Evolutionary conservation across 495 filamentous ascomycete species (phyloP).

Genomic region (Zalerion maritima): DNA sequence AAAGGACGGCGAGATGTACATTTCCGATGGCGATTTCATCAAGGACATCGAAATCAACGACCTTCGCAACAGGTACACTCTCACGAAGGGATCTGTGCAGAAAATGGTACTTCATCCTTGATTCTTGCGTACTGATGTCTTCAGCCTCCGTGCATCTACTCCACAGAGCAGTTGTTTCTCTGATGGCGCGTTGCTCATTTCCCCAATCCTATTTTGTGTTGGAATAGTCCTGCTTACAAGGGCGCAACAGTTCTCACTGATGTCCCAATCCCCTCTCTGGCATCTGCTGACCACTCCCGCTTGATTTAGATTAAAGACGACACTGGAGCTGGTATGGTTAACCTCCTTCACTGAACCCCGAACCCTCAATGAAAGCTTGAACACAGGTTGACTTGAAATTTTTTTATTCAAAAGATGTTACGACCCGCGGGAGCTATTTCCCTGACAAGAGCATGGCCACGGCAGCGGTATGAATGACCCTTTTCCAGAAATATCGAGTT

Average conservation of each 20-base stretch:
- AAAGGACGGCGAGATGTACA: slow-evolving; percentile 77
- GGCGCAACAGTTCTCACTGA: slow-evolving; percentile 55
- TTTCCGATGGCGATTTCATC: slow-evolving; percentile 91
- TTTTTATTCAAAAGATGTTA: slow-evolving; percentile 78
- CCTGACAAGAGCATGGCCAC: slow-evolving; percentile 97
- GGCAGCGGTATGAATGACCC: slow-evolving; percentile 50
- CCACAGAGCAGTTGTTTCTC: slow-evolving; percentile 23
- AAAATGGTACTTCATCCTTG: slow-evolving; percentile 89
- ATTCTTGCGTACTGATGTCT: slow-evolving; percentile 64
- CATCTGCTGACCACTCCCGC: slow-evolving; percentile 93
- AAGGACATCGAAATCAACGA: slow-evolving; percentile 98
- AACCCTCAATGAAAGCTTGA: slow-evolving; percentile 35
- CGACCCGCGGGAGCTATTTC: slow-evolving; percentile 88
- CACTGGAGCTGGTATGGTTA: slow-evolving; percentile 97
- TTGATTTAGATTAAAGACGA: slow-evolving; percentile 99
- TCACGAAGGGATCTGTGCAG: slow-evolving; percentile 95
- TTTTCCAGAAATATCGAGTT: neutral
- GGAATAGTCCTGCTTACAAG: slow-evolving; percentile 72
- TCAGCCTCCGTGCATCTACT: slow-evolving; percentile 44
- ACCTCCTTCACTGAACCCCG: slow-evolving; percentile 27
- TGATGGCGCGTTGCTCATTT: slow-evolving; percentile 15
- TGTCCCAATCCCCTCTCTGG: slow-evolving; percentile 61
- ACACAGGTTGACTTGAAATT: slow-evolving; percentile 39
- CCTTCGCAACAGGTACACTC: slow-evolving; percentile 87
- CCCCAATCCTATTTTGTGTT: slow-evolving; percentile 36